A percentile compares a stretch with the other conserved stretches of the same genome.
phyloP scores from a whole-genome alignment of 345 rosid genomes.

The Acer yangbiense region DNA sequence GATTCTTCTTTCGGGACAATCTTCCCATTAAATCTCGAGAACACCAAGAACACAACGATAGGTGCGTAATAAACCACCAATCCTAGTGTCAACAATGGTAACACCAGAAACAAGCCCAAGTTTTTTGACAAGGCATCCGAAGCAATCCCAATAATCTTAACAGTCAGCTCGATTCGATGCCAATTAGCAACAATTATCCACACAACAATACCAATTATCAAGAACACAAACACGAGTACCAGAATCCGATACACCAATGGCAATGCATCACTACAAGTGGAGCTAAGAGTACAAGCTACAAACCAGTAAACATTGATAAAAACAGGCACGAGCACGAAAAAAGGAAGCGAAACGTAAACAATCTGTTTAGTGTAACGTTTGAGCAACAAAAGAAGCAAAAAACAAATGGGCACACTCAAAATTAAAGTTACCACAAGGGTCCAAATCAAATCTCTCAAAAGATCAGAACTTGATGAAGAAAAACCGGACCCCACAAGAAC shows the following conservation, averaged over 20 bases:
- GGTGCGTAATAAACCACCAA: constrained; percentile 68
- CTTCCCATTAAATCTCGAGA: constrained; percentile 72
- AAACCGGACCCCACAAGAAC: constrained; percentile 14
- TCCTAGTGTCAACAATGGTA: constrained; percentile 64
- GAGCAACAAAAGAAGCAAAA: constrained; percentile 62
- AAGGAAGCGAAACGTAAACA: constrained; percentile 77
- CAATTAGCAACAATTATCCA: constrained; percentile 86
- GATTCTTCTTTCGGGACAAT: constrained; percentile 64
- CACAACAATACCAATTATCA: constrained; percentile 63
- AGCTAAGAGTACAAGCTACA: constrained; percentile 73
- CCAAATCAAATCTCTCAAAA: constrained; percentile 58
- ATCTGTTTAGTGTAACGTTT: constrained; percentile 84
- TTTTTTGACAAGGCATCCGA: constrained; percentile 79
- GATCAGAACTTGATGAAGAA: constrained; percentile 36
- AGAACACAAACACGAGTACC: constrained; percentile 64
- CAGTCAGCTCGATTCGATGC: constrained; percentile 80
- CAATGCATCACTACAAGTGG: constrained; percentile 65
- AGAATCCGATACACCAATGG: constrained; percentile 74
- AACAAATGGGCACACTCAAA: constrained; percentile 74
- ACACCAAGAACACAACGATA: constrained; percentile 78
- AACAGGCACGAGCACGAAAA: constrained; percentile 65
- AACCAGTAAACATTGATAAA: constrained; percentile 90
- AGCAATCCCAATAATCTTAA: constrained; percentile 70
- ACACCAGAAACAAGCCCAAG: constrained; percentile 61
- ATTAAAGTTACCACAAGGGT: constrained; percentile 63